phyloP scores from a whole-genome alignment of 2,329 filamentous ascomycete genomes.

The Sporothrix pseudoabietina region DNA sequence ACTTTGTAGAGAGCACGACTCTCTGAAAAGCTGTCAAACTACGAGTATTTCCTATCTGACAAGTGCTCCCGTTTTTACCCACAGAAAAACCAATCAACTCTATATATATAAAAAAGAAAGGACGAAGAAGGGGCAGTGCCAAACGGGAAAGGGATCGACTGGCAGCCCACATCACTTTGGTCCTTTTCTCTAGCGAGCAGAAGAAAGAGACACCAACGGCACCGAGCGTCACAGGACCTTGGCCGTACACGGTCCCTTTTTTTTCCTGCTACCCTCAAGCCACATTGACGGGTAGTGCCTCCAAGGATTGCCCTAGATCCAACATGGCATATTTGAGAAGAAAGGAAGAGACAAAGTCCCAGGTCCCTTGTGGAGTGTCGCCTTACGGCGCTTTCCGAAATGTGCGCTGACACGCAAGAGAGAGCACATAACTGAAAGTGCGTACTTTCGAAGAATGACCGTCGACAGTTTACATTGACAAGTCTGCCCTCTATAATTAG shows the following conservation, averaged over 20 bases:
- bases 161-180: not conserved
- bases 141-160: not conserved
- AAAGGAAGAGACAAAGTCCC: not conserved
- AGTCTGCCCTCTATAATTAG: not conserved
- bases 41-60: not conserved
- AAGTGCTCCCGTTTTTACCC: conserved; percentile 4
- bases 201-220: not conserved
- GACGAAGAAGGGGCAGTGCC: not conserved
- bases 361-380: conserved; percentile 1
- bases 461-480: not conserved
- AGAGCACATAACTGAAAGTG: too few relatives aligned
- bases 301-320: not conserved
- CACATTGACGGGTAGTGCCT: too few relatives aligned
- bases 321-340: not conserved
- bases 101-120: not conserved
- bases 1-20: not conserved
- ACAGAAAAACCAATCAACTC: not conserved
- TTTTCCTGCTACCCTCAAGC: not conserved
- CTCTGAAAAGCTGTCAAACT: not conserved
- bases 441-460: not conserved
- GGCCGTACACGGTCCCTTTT: not conserved
- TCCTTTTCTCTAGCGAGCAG: not conserved
- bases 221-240: not conserved
- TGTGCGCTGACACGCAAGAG: too few relatives aligned
- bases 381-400: not conserved